These are phyloP conservation scores for Spiromastix sp. DNA, from an alignment of 2,329 filamentous ascomycete genomes.

Conservation along the genomic window DNA sequence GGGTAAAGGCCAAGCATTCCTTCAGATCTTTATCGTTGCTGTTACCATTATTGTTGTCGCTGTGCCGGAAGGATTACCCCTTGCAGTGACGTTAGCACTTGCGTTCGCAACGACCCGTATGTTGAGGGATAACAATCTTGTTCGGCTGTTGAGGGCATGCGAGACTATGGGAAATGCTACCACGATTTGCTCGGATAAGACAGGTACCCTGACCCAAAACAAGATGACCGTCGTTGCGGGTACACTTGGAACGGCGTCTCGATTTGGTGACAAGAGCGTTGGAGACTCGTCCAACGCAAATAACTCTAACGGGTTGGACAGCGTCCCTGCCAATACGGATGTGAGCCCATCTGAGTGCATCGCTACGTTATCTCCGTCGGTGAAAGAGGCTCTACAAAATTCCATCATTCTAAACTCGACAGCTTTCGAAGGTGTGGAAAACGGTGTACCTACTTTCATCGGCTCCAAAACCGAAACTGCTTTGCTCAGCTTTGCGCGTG, in stretches of 20 bases:
- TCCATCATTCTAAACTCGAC: conserved; percentile 60
- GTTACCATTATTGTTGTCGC: conserved; percentile 73
- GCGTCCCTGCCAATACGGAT: conserved; percentile 26
- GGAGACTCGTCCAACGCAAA: conserved; percentile 17
- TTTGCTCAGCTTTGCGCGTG: conserved; percentile 57
- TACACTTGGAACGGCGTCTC: conserved; percentile 38
- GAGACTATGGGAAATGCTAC: conserved; percentile 57
- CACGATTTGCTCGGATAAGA: conserved; percentile 56
- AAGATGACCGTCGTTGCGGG: conserved; percentile 53
- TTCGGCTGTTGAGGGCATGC: conserved; percentile 48
- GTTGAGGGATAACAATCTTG: conserved; percentile 53
- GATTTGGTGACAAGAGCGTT: conserved; percentile 30
- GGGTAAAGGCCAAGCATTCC: conserved; percentile 55
- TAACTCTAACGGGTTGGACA: conserved; percentile 16
- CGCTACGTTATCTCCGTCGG: conserved; percentile 39
- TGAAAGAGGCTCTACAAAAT: conserved; percentile 49
- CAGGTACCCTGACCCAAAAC: conserved; percentile 54
- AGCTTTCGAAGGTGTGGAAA: conserved; percentile 55
- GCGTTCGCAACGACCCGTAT: conserved; percentile 54
- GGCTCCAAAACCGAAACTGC: conserved; percentile 73
- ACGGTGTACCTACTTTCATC: conserved; percentile 52
- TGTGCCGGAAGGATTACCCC: conserved; percentile 55
- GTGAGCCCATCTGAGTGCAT: conserved; percentile 46
- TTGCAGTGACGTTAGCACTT: conserved; percentile 52
- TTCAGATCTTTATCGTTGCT: conserved; percentile 67